Percentiles rank a stretch among this genome's conserved stretches.
phyloP scores from a whole-genome alignment of 306 rosid species.

The Chamaecrista fasciculata region DNA sequence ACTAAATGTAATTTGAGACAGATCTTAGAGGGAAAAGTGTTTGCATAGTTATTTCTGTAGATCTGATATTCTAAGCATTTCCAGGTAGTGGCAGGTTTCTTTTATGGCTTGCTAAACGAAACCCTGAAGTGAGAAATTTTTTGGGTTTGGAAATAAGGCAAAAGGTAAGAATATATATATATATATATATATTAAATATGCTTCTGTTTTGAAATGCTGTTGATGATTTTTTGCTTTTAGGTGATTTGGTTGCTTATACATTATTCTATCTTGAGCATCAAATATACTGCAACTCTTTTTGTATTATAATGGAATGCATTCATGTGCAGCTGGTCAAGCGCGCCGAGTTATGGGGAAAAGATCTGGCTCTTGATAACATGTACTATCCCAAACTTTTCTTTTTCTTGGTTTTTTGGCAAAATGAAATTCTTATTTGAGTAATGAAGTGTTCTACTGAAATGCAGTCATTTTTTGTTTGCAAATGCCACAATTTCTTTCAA shows the following conservation, averaged over 20 bases:
- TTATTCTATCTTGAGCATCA: conserved; percentile 17
- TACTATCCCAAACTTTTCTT: conserved; percentile 41
- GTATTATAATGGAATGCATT: conserved; percentile 17
- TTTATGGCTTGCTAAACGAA: conserved; percentile 81
- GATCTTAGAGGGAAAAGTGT: background rate
- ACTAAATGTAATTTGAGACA: background rate
- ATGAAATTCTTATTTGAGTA: background rate
- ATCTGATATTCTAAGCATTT: conserved; percentile 28
- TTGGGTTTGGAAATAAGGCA: conserved; percentile 87
- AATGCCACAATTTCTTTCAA: conserved; percentile 82
- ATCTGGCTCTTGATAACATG: conserved; percentile 74
- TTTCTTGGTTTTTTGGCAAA: conserved; percentile 25
- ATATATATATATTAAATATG: background rate
- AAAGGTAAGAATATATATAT: conserved; percentile 47
- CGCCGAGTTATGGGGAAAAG: conserved; percentile 77
- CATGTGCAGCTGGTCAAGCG: conserved; percentile 76
- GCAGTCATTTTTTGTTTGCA: conserved; percentile 83
- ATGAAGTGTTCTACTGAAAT: conserved; percentile 29
- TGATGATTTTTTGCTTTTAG: conserved; percentile 20
- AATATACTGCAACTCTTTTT: background rate
- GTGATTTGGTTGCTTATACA: conserved; percentile 25
- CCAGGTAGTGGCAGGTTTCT: conserved; percentile 92
- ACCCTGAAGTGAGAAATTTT: conserved; percentile 55
- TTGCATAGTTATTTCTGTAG: background rate
- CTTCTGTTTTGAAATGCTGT: conserved; percentile 28